Base-by-base conservation (phyloP, 495 filamentous ascomycete species). In the Aspergillus carlsbadensis region DNA sequence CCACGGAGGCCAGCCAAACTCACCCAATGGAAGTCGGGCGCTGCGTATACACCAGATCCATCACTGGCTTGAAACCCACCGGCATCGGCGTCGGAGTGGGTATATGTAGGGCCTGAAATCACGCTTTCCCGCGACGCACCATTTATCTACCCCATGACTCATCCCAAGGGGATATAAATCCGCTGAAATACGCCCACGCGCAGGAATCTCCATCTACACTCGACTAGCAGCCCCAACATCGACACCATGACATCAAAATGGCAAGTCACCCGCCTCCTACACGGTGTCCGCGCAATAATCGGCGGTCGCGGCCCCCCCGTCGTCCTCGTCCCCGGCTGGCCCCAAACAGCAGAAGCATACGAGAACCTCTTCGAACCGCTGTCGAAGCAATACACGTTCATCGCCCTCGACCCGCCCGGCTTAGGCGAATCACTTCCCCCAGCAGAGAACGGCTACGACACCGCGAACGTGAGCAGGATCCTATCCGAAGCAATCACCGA, bases 211-310 rank as follows among this genome's bases (percentile, higher is more conserved):
- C n/a, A n/a, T n/a, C n/a, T n/a, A n/a, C n/a, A n/a, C n/a, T n/a
- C n/a, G n/a, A n/a, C n/a, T n/a, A n/a, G n/a, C n/a, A n/a, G n/a
- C n/a, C n/a, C n/a, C n/a, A 17, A 49, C 26, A 13, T 61, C 77
- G 11, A 91, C 53, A 58, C 47, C 15, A 66, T 66, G 63, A 42
- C 60, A 59, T 7, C 54, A 47, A 52, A 15, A 55, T 67, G 59
- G 59, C 65, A 63, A 58, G 37, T 50, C 35, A 65, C 22, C 26
- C 65, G 52, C 54, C 65, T 67, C 47, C 61, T 62, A 44, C 57
- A 65, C 43, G 65, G 65, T 21, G 48, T 67, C 42, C 57, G 60
- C n/a, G 65, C 65, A 36, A 61, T 65, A 47, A 41, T 64, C 18
- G 62, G 65, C 33, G 65, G 65, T n/a, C 62, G 60, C 52, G 59